Evolutionary conservation across 2,329 filamentous ascomycete species (phyloP).

Genomic region (Aspergillus sp.): DNA sequence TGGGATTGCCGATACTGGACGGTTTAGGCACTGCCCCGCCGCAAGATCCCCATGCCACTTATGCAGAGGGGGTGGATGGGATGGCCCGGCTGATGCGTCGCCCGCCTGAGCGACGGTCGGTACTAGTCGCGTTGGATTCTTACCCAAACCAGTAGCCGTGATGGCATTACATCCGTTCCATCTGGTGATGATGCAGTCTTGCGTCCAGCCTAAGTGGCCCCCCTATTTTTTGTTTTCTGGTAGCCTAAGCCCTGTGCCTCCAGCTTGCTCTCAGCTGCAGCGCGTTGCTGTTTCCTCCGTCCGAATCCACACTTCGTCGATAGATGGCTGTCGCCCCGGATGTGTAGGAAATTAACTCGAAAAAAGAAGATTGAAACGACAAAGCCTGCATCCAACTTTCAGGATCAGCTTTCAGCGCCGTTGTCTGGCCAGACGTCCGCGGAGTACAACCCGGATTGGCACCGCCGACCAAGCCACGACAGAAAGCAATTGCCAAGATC

Average conservation of each 20-base stretch:
- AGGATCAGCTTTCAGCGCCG: too few relatives aligned
- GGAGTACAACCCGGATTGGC: too few relatives aligned
- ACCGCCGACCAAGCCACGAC: too few relatives aligned
- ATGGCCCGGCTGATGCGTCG: constrained; percentile 5
- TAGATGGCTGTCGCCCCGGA: not conserved
- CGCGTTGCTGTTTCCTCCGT: not conserved
- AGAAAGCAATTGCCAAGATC: too few relatives aligned
- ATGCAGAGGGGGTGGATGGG: constrained; percentile 13
- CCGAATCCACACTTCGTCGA: not conserved
- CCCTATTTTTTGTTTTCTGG: not conserved
- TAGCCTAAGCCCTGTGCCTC: not conserved
- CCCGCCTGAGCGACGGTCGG: not conserved
- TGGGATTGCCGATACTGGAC: constrained; percentile 2
- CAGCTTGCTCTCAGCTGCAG: not conserved
- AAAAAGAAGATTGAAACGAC: not conserved
- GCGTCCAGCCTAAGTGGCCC: constrained; percentile 1
- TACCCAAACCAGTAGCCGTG: constrained; percentile 16
- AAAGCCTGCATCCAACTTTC: not conserved
- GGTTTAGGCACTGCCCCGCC: not conserved
- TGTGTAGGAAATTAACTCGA: not conserved
- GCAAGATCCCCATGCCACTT: constrained; percentile 13
- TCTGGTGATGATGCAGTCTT: constrained; percentile 10
- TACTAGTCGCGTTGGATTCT: not conserved
- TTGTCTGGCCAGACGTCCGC: too few relatives aligned
- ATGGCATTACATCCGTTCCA: constrained; percentile 6